Base-by-base conservation (phyloP, 768 basidiomycete species). In the Serendipita sp. region DNA sequence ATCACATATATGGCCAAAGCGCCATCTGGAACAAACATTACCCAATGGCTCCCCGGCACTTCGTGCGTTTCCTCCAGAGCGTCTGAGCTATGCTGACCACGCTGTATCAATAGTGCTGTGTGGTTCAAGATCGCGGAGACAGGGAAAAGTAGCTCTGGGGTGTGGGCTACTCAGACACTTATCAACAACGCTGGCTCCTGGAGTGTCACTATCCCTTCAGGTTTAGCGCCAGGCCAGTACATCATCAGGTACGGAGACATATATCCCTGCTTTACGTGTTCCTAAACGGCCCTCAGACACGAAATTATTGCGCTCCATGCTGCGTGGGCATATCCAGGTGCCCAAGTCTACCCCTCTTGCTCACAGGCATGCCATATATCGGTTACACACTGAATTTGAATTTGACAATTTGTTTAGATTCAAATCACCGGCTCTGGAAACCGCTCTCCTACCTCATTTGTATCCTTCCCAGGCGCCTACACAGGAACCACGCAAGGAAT, bases 121-220 rank as follows among this genome's bases (percentile, higher is more conserved):
- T 80, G 80, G 80, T 80, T 80, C 76, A 80, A 81, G 69, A 75
- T 80, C 15, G 74, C 74, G n/a, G 70, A 81, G 65, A 51, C 72
- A 34, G 80, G 80, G n/a, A 79, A 78, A 69, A 74, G 73, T 8
- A 66, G 75, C 2, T 75, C 74, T 62, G 79, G 79, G 5, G 73
- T 74, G 52, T 79, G 79, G 80, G 78, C 78, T 1, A 73, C 78
- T 16, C 76, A 77, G 0, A 75, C 77, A 63, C 62, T 77, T 18
- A 72, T 80, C 30, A 70, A 70, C 4, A 67, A 72, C n/a, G 72
- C 78, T 66, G 75, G 75, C 64, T 71, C 78, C 63, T 80, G 78
- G 66, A 76, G 75, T 1, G 77, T 81, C 71, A 78, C 76, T 2
- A 79, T 80, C 60, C 79, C 79, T 3, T 71, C 76, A 0, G 78